Percentiles rank a stretch among this genome's conserved stretches.
These are phyloP conservation scores for Secale cereale DNA, from an alignment of 176 grass and related monocot genomes.

Conservation along the genomic window DNA sequence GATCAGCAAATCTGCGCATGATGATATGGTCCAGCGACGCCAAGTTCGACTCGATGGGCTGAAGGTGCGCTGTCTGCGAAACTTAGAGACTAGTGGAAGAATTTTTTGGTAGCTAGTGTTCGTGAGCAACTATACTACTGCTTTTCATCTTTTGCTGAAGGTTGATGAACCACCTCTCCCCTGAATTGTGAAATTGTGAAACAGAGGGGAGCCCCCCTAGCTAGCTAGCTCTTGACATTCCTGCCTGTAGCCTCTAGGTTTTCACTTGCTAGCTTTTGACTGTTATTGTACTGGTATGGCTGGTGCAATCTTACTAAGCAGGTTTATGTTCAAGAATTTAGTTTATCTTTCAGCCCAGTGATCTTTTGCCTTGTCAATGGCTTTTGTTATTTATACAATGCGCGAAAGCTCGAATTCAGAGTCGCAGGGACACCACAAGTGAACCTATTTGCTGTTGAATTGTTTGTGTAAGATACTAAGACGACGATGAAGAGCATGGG, in stretches of 20 bases:
- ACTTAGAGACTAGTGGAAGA: neutral
- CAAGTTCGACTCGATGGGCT: neutral
- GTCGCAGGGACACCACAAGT: neutral
- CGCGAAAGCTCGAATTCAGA: neutral
- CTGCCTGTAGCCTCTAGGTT: neutral
- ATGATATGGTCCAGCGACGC: neutral
- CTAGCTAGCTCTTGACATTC: neutral
- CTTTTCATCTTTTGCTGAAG: constrained; percentile 16
- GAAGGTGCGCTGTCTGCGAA: neutral
- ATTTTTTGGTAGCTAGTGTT: constrained; percentile 15
- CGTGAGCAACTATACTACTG: neutral
- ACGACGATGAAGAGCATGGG: neutral
- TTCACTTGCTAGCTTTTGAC: neutral
- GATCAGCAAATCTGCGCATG: neutral
- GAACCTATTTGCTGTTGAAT: neutral
- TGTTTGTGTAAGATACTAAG: neutral
- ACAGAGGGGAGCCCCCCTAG: neutral
- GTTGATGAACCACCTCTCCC: neutral
- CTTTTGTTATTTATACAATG: neutral
- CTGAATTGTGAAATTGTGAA: neutral
- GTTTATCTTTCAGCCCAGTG: neutral
- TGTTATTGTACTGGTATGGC: neutral
- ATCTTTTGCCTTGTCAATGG: neutral
- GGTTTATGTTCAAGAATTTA: neutral
- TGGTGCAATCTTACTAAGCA: neutral